These are phyloP conservation scores for Fistulifera solaris DNA, from an alignment of 108 stramenopile species.

Conservation along the genomic window DNA sequence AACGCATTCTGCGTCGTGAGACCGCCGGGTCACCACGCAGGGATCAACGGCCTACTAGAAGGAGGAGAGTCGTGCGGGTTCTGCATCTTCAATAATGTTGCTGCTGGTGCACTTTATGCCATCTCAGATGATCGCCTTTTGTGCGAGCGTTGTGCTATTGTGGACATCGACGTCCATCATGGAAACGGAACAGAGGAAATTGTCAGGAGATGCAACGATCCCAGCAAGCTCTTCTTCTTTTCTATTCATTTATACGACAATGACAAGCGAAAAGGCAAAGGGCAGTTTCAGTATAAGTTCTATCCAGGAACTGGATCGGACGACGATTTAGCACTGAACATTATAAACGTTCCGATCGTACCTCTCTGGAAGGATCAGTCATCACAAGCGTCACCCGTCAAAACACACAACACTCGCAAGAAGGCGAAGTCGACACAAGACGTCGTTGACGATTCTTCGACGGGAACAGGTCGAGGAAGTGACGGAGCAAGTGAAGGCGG, in stretches of 20 bases:
- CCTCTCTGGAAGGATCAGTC: conserved; percentile 82
- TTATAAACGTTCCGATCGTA: conserved; percentile 90
- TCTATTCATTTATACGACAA: conserved; percentile 89
- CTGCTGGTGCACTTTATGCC: conserved; percentile 95
- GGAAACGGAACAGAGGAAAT: conserved; percentile 98
- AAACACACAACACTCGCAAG: conserved; percentile 41
- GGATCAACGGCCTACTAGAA: conserved; percentile 79
- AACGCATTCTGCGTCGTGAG: conserved; percentile 95
- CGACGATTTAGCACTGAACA: conserved; percentile 84
- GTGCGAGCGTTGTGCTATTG: conserved; percentile 87
- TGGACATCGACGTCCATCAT: conserved; percentile 97
- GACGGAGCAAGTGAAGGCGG: conserved; percentile 20
- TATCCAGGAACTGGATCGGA: conserved; percentile 92
- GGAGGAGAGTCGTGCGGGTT: conserved; percentile 95
- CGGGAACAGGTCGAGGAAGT: conserved; percentile 21
- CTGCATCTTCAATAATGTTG: conserved; percentile 97
- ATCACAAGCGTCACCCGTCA: conserved; percentile 11
- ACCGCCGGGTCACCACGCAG: conserved; percentile 98
- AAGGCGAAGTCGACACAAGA: conserved; percentile 20
- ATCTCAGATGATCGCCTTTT: conserved; percentile 68
- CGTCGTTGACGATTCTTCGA: conserved; percentile 18
- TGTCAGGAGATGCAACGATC: conserved; percentile 79
- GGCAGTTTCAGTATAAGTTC: conserved; percentile 71
- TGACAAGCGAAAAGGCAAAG: conserved; percentile 48
- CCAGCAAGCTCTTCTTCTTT: conserved; percentile 86